Base-by-base conservation (phyloP, 176 grass and related monocot genomes). In the Phoenix roebelenii region DNA sequence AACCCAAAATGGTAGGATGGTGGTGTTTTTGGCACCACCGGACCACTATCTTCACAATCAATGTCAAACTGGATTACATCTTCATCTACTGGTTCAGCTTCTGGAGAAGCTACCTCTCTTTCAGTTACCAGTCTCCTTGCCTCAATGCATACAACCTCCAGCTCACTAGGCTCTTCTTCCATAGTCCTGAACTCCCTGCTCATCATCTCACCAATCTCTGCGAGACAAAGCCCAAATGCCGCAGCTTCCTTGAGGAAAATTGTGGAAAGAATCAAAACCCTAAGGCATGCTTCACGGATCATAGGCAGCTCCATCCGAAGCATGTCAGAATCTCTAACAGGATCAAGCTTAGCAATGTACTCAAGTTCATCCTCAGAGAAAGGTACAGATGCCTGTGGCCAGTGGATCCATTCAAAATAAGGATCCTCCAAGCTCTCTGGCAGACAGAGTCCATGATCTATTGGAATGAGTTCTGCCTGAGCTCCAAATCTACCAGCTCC, bases 341-440 rank as follows among this genome's bases (percentile, higher is more conserved):
- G 89, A 57, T 95, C 85, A 61, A 95, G 82, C 56, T 78, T 83
- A 55, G 49, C 67, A 72, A 95, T 89, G 60, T 95, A 95, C 18
- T 85, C 26, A 17, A 95, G 74, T 24, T 95, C 89, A 74, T 95
- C 85, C 17, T 89, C 82, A 1, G 85, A 85, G 24, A 95, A 95
- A 10, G 85, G 78, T 18, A 95, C 75, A 28, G 79, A 95, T 30
- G 89, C 82, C 57, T 95, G 85, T 58, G 85, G 85, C 89, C 85
- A 95, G 57, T 95, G 89, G 60, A 95, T 89, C 89, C 89, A 95
- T 69, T 95, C 89, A 79, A 95, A 95, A 85, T 95, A 95, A 58
- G 89, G 89, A 79, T 95, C 89, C 73, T 95, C 89, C 22, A 95
- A 85, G 53, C 69, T 82, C 70, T 95, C 89, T 1, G 89, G 89